Evolutionary conservation across 2,329 filamentous ascomycete species (phyloP).

Genomic region (Aureobasidium sp.): DNA sequence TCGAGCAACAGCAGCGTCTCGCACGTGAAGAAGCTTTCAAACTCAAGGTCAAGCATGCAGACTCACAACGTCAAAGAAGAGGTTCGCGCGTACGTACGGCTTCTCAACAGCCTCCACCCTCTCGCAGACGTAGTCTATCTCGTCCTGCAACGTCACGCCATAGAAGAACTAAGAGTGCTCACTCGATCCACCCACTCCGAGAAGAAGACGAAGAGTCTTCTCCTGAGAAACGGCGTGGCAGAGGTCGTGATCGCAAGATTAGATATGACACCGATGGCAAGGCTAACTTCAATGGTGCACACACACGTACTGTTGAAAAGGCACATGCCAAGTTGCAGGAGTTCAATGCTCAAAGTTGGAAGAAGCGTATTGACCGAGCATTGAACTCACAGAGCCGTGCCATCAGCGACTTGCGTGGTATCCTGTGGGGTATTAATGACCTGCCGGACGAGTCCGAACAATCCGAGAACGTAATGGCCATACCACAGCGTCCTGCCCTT

Average conservation of each 20-base stretch:
- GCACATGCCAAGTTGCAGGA: constrained; percentile 67
- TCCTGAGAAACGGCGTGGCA: not conserved
- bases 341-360: constrained; percentile 88
- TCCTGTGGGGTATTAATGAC: constrained; percentile 77
- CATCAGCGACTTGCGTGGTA: constrained; percentile 69
- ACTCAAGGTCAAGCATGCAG: constrained; percentile 78
- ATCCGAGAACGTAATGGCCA: constrained; percentile 73
- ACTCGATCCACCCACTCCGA: constrained; percentile 14
- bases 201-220: constrained; percentile 10
- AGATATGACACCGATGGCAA: constrained; percentile 74
- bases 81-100: constrained; percentile 46
- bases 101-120: constrained; percentile 39
- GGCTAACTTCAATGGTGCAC: constrained; percentile 60
- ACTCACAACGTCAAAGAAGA: constrained; percentile 49
- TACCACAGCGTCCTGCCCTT: constrained; percentile 76
- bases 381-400: constrained; percentile 60
- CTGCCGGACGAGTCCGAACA: constrained; percentile 75
- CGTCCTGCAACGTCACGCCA: constrained; percentile 21
- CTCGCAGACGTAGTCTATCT: constrained; percentile 27
- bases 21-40: constrained; percentile 85
- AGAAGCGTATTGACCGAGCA: constrained; percentile 73
- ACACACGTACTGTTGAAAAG: constrained; percentile 66
- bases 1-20: constrained; percentile 83
- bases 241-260: constrained; percentile 40
- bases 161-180: constrained; percentile 33